phyloP scores from a whole-genome alignment of 2,329 filamentous ascomycete species.

The Cercospora zeae-maydis region DNA sequence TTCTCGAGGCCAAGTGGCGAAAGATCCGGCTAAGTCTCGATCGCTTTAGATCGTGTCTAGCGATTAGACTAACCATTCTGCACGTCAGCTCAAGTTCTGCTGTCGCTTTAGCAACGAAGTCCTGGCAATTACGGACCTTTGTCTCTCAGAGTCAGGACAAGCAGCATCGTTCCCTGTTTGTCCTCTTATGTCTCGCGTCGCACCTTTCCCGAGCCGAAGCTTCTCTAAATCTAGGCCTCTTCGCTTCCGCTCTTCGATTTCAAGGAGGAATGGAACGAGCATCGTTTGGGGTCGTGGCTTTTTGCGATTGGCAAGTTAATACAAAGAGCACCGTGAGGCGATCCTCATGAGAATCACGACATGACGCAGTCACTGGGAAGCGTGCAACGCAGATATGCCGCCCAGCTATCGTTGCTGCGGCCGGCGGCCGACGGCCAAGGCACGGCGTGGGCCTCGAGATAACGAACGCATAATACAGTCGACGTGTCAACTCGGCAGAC shows the following conservation, averaged over 20 bases:
- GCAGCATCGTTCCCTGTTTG: background rate
- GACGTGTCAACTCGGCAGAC: background rate
- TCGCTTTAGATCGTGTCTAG: background rate
- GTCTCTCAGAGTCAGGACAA: background rate
- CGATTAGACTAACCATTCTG: background rate
- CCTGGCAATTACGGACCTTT: background rate
- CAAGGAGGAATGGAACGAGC: background rate
- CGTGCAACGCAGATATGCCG: background rate
- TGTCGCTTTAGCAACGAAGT: background rate
- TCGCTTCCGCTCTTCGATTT: background rate
- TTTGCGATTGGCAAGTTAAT: background rate
- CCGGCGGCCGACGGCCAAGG: background rate
- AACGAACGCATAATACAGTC: background rate
- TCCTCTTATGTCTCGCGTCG: background rate
- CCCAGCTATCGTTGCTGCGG: background rate
- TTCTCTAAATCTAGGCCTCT: background rate
- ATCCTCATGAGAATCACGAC: background rate
- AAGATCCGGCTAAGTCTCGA: background rate
- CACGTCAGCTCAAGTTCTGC: background rate
- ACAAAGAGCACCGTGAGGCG: background rate
- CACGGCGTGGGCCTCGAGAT: background rate
- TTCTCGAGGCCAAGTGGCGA: background rate
- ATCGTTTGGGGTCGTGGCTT: too few species aligned
- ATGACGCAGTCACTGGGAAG: background rate
- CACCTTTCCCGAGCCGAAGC: background rate